A percentile compares a stretch with the other conserved stretches of the same genome.
phyloP scores from a whole-genome alignment of 2,329 filamentous ascomycete genomes.

The Fusarium sp. region DNA sequence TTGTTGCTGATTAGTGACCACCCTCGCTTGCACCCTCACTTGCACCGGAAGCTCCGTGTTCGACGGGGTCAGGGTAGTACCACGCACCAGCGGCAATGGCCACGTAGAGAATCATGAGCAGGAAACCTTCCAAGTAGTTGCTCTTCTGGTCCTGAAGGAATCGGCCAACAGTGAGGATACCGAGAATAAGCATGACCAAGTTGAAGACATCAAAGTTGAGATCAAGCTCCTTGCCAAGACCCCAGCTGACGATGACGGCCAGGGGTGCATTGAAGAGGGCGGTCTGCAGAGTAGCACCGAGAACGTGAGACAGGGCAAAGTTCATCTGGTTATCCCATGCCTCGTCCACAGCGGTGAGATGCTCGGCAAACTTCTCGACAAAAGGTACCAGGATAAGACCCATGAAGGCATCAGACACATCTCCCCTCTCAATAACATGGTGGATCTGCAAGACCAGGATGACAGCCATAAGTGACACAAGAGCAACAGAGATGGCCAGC shows the following conservation, averaged over 20 bases:
- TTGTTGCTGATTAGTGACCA: conserved; percentile 16
- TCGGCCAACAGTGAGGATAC: conserved; percentile 87
- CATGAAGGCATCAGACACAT: conserved; percentile 66
- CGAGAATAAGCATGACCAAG: conserved; percentile 81
- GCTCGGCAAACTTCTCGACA: conserved; percentile 88
- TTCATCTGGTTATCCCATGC: conserved; percentile 88
- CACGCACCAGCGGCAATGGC: conserved; percentile 70
- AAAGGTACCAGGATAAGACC: conserved; percentile 83
- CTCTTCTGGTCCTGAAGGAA: conserved; percentile 90
- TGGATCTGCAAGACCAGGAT: conserved; percentile 80
- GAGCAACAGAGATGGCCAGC: conserved; percentile 71
- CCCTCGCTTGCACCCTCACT: conserved; percentile 19
- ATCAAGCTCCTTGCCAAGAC: conserved; percentile 76
- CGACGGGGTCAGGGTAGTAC: conserved; percentile 63
- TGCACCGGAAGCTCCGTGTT: conserved; percentile 4
- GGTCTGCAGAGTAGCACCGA: conserved; percentile 90
- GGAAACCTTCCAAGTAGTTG: conserved; percentile 88
- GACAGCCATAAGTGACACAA: conserved; percentile 80
- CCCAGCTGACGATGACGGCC: conserved; percentile 87
- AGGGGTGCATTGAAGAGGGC: conserved; percentile 89
- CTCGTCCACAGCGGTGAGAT: conserved; percentile 86
- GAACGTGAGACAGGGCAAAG: conserved; percentile 85
- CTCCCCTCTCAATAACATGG: conserved; percentile 60
- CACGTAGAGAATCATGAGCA: conserved; percentile 78
- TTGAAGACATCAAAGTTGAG: conserved; percentile 91